These are phyloP conservation scores for Pyrenochaeta sp. DNA, from an alignment of 2,329 filamentous ascomycete species.

Conservation along the genomic window DNA sequence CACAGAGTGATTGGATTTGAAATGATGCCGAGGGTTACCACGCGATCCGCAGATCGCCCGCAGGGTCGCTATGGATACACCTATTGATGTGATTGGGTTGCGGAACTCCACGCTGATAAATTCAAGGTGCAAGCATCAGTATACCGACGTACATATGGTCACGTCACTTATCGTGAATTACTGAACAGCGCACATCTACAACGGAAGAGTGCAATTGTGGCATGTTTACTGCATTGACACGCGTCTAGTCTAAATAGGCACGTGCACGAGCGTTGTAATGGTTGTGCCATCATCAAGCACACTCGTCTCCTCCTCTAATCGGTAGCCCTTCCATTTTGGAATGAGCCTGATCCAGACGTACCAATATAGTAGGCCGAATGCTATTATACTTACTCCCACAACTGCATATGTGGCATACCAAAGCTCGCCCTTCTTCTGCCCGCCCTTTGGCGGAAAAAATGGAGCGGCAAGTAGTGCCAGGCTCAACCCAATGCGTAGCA, in stretches of 20 bases:
- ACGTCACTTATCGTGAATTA: not conserved
- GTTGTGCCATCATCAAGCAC: conserved; percentile 72
- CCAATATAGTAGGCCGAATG: conserved; percentile 72
- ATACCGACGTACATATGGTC: not conserved
- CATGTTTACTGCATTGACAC: not conserved
- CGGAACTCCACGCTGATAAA: not conserved
- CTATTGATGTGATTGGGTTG: not conserved
- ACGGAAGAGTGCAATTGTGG: not conserved
- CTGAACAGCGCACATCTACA: conserved; percentile 1
- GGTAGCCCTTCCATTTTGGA: conserved; percentile 67
- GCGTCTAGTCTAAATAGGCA: conserved; percentile 18
- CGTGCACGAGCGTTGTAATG: conserved; percentile 65
- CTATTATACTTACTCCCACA: conserved; percentile 61
- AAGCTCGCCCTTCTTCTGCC: conserved; percentile 38
- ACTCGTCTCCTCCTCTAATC: conserved; percentile 67
- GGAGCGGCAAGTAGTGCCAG: conserved; percentile 67
- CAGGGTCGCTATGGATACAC: not conserved
- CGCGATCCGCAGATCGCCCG: not conserved
- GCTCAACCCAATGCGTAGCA: conserved; percentile 63
- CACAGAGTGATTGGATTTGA: conserved; percentile 27
- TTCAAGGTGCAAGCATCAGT: not conserved
- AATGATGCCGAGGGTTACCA: conserved; percentile 10
- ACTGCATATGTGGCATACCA: conserved; percentile 64
- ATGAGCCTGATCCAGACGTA: conserved; percentile 70
- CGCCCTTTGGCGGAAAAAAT: conserved; percentile 65